phyloP scores from a whole-genome alignment of 1,284 basidiomycete species.

The Pseudomicrostroma phylloplanum region DNA sequence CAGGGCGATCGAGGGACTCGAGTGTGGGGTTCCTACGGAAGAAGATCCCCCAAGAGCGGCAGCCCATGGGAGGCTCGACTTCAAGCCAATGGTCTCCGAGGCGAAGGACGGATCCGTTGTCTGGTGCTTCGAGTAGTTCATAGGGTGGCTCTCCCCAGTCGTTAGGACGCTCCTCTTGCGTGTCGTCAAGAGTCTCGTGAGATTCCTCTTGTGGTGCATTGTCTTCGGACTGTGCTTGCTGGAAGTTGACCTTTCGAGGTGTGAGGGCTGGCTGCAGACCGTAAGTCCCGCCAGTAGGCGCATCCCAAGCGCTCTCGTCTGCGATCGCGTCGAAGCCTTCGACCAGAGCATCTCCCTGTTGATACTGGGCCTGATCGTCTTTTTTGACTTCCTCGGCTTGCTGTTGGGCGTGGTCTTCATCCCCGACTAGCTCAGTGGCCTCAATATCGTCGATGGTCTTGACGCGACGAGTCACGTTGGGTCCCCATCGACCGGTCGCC shows the following conservation, averaged over 20 bases:
- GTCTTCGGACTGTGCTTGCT: conserved; percentile 88
- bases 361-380: conserved; percentile 59
- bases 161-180: no score
- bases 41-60: conserved; percentile 57
- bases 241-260: conserved; percentile 96
- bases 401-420: conserved; percentile 22
- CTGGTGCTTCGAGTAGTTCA: conserved; percentile 78
- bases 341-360: conserved; percentile 69
- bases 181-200: no score
- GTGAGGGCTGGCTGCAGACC: conserved; percentile 87
- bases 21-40: conserved; percentile 77
- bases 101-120: conserved; percentile 70
- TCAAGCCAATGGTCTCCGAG: conserved; percentile 65
- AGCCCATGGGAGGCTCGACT: conserved; percentile 66
- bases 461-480: neutral
- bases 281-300: conserved; percentile 57
- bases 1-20: conserved; percentile 79
- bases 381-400: conserved; percentile 38
- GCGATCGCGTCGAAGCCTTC: conserved; percentile 51
- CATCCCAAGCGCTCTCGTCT: conserved; percentile 32
- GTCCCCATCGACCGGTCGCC: no score
- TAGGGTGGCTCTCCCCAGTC: conserved; percentile 53
- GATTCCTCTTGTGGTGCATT: conserved; percentile 62
- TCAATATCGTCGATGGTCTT: conserved; percentile 15
- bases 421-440: conserved; percentile 10